Evolutionary conservation across 805 yeast species (phyloP).

Genomic region (Groenewaldozyma salmanticensis): DNA sequence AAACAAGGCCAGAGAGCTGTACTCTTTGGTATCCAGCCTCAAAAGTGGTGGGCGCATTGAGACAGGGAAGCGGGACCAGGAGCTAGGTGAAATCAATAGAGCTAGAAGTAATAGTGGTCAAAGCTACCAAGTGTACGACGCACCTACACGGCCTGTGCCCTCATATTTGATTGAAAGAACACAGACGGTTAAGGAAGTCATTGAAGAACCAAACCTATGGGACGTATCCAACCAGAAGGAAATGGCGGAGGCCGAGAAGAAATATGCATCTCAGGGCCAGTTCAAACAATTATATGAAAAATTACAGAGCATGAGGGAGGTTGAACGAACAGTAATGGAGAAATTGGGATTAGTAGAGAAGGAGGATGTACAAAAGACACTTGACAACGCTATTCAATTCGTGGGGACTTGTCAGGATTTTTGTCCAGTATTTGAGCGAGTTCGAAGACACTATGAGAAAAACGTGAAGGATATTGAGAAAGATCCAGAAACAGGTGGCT

Average conservation of each 20-base stretch:
- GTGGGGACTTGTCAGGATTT: constrained; percentile 84
- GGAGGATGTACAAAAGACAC: constrained; percentile 68
- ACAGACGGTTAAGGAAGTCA: neutral
- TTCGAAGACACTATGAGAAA: constrained; percentile 77
- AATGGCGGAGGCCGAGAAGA: constrained; percentile 41
- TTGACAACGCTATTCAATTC: constrained; percentile 82
- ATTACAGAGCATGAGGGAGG: constrained; percentile 61
- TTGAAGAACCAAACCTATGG: constrained; percentile 40
- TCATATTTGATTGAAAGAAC: neutral
- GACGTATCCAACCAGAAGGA: constrained; percentile 61
- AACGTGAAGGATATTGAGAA: constrained; percentile 74
- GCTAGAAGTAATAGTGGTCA: too few relatives aligned
- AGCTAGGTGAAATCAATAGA: too few relatives aligned
- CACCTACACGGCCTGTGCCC: neutral
- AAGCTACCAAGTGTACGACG: too few relatives aligned
- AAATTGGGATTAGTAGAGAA: constrained; percentile 73
- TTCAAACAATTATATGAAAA: constrained; percentile 63
- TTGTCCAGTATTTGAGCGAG: constrained; percentile 93
- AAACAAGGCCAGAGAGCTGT: too few relatives aligned
- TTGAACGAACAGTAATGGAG: constrained; percentile 74
- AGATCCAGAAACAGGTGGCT: constrained; percentile 48
- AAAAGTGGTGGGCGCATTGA: too few relatives aligned
- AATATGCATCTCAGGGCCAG: constrained; percentile 39
- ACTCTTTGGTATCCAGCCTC: too few relatives aligned
- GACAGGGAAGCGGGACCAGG: too few relatives aligned